These are phyloP conservation scores for Lonicera japonica DNA, from an alignment of 129 eudicot species.

Conservation along the genomic window DNA sequence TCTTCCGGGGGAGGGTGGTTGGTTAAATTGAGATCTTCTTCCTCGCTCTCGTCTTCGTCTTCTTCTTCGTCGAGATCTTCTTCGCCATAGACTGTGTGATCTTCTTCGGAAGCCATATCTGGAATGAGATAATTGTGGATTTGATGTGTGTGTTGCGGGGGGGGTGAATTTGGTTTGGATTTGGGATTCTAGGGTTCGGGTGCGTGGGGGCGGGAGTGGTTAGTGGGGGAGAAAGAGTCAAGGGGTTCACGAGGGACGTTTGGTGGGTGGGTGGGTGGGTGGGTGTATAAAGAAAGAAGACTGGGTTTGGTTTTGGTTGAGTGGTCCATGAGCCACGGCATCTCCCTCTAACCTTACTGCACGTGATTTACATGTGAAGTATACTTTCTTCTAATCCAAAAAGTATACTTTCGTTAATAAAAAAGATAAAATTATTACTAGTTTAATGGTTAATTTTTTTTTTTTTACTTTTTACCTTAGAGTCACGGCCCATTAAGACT, in stretches of 20 bases:
- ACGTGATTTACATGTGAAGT: too few species aligned
- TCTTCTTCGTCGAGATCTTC: constrained; percentile 47
- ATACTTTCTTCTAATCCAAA: too few species aligned
- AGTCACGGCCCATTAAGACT: too few species aligned
- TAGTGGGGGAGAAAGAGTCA: constrained; percentile 1
- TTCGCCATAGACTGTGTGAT: constrained; percentile 34
- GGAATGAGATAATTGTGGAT: neutral
- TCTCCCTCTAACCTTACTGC: neutral
- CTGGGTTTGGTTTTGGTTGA: neutral
- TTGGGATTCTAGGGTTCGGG: constrained; percentile 10
- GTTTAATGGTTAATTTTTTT: too few species aligned
- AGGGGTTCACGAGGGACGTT: constrained; percentile 23
- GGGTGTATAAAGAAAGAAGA: neutral
- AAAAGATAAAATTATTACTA: too few species aligned
- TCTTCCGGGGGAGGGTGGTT: constrained; percentile 15
- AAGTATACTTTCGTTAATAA: too few species aligned
- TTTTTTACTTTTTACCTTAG: too few species aligned
- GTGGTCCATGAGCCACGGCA: constrained; percentile 6
- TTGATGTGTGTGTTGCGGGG: constrained; percentile 2
- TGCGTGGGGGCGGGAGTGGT: neutral
- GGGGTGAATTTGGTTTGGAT: constrained; percentile 15
- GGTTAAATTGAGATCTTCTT: constrained; percentile 15
- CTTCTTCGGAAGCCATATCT: constrained; percentile 40
- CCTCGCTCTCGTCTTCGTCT: constrained; percentile 26
- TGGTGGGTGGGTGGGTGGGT: neutral